Evolutionary conservation across 305 asterid species (phyloP).

Genomic region (Nicotiana rustica): DNA sequence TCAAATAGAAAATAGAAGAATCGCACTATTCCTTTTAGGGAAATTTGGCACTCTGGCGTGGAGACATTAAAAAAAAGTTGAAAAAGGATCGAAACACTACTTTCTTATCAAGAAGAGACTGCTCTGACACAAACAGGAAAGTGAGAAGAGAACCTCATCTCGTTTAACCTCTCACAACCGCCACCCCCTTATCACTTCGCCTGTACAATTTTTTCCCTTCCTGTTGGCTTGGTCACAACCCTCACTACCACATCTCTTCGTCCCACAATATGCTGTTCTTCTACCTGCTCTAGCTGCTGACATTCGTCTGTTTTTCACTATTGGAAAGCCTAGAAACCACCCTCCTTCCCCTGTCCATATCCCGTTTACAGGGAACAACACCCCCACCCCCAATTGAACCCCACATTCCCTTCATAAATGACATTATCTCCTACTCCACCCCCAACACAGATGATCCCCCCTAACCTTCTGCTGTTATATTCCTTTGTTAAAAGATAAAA

Average conservation of each 20-base stretch:
- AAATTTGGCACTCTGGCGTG: background rate
- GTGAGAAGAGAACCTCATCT: background rate
- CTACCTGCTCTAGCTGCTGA: background rate
- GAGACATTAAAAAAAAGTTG: conserved; percentile 17
- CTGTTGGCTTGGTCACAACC: conserved; percentile 7
- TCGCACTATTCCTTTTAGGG: conserved; percentile 9
- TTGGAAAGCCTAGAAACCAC: conserved; percentile 4
- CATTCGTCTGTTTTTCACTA: background rate
- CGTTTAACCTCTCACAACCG: conserved; percentile 15
- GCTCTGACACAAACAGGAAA: background rate
- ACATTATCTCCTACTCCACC: background rate
- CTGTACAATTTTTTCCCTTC: conserved; percentile 9
- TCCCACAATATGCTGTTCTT: conserved; percentile 19
- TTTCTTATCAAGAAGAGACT: background rate
- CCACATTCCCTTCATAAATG: conserved; percentile 24
- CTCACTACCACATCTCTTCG: conserved; percentile 17
- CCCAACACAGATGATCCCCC: conserved; percentile 23
- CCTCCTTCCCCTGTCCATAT: background rate
- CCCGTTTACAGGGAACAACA: background rate
- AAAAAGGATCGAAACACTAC: background rate
- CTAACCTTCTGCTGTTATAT: conserved; percentile 27
- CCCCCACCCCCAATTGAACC: background rate
- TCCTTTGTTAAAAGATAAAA: conserved; percentile 12
- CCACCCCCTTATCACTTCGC: background rate
- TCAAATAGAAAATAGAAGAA: conserved; percentile 7